These are phyloP conservation scores for Ustanciosporium gigantosporum DNA, from an alignment of 1,284 basidiomycete species.

Conservation along the genomic window DNA sequence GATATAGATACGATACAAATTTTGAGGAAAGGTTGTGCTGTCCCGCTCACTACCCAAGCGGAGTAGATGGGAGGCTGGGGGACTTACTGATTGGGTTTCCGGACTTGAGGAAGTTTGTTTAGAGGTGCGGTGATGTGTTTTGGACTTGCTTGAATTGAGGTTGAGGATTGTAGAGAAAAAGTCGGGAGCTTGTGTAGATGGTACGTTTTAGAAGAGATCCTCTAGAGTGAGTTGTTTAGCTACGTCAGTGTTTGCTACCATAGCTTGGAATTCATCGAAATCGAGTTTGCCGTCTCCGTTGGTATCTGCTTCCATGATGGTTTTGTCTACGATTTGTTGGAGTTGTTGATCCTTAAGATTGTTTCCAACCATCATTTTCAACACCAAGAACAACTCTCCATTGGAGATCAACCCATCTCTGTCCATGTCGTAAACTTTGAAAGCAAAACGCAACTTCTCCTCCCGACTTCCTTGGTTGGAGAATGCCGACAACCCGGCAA, in stretches of 20 bases:
- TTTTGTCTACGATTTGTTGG: constrained; percentile 99
- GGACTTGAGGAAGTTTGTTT: too few relatives aligned
- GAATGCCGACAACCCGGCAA: constrained; percentile 94
- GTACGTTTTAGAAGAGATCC: constrained; percentile 59
- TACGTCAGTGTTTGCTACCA: constrained; percentile 97
- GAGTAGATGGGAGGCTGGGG: too few relatives aligned
- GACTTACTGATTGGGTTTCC: too few relatives aligned
- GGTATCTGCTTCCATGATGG: constrained; percentile 98
- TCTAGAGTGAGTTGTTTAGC: constrained; percentile 99
- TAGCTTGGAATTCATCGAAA: constrained; percentile 93
- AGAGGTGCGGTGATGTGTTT: too few relatives aligned
- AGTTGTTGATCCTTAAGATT: constrained; percentile 99
- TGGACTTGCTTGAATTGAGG: too few relatives aligned
- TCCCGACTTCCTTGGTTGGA: constrained; percentile 92
- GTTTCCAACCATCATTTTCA: constrained; percentile 99
- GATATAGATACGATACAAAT: too few relatives aligned
- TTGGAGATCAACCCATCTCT: constrained; percentile 97
- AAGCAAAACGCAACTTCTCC: constrained; percentile 94
- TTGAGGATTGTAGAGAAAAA: too few relatives aligned
- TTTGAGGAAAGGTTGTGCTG: too few relatives aligned
- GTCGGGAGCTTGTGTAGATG: too few relatives aligned
- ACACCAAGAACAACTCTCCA: constrained; percentile 93
- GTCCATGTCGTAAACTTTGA: constrained; percentile 99
- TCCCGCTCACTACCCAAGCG: too few relatives aligned
- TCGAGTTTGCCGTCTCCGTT: constrained; percentile 94